Conservation (phyloP, 192 early-diverging fungal species). For the Irineochytrium annulatum region DNA sequence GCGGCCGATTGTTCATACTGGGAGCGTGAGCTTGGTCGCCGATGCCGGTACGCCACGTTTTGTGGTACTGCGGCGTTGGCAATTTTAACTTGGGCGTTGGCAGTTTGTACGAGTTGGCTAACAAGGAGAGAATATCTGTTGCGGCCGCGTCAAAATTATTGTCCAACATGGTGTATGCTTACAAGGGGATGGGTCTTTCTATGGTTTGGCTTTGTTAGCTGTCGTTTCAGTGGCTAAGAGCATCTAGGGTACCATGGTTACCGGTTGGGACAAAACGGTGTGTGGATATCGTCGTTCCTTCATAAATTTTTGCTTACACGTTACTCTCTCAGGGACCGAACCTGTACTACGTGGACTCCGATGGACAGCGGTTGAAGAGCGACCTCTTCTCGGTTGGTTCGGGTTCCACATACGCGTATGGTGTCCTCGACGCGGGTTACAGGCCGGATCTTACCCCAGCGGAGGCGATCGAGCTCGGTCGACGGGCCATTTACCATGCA, state of each 20-base stretch:
- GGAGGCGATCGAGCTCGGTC: conserved; percentile 88
- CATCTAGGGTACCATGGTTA: conserved; percentile 89
- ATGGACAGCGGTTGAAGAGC: conserved; percentile 81
- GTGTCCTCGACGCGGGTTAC: conserved; percentile 90
- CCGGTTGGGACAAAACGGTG: conserved; percentile 95
- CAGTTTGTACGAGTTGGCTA: conserved; percentile 89
- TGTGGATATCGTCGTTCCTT: background rate
- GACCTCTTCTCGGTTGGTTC: conserved; percentile 96
- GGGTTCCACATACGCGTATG: conserved; percentile 98
- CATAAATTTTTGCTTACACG: conserved; percentile 1
- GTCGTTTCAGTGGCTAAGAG: conserved; percentile 9
- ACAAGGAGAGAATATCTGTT: conserved; percentile 98
- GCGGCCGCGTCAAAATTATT: conserved; percentile 96
- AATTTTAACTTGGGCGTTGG: background rate
- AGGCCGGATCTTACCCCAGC: conserved; percentile 70
- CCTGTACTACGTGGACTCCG: conserved; percentile 95
- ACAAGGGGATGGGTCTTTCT: conserved; percentile 98
- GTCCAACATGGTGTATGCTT: conserved; percentile 93
- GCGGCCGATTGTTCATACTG: conserved; percentile 98
- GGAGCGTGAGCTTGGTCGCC: conserved; percentile 94
- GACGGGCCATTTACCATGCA: conserved; percentile 92
- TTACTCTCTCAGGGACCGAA: conserved; percentile 70
- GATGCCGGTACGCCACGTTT: conserved; percentile 55
- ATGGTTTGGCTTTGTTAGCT: conserved; percentile 58
- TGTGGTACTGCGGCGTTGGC: background rate